Conservation (phyloP, 192 early-diverging fungal genomes). For the Paraglomus brasilianum region DNA sequence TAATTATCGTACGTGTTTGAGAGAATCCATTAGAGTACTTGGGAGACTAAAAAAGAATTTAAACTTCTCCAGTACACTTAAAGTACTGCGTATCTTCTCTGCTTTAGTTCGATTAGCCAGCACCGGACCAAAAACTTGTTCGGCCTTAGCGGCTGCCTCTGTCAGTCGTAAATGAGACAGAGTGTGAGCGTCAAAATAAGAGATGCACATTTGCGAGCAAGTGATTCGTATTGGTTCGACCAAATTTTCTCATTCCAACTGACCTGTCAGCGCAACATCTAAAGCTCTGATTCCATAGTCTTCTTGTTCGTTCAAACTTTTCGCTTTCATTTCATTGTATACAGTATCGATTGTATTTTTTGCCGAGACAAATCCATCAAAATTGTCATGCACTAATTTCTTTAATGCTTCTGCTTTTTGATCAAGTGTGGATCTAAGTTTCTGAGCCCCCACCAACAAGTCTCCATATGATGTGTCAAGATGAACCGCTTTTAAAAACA, state of each 20-base stretch:
- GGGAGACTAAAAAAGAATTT: constrained; percentile 98
- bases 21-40: constrained; percentile 77
- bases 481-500: constrained; percentile 84
- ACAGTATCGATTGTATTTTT: constrained; percentile 91
- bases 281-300: constrained; percentile 82
- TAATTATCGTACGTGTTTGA: constrained; percentile 61
- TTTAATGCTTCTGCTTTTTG: constrained; percentile 85
- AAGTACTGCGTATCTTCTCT: constrained; percentile 87
- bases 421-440: constrained; percentile 69
- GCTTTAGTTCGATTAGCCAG: constrained; percentile 80
- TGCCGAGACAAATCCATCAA: constrained; percentile 94
- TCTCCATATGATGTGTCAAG: constrained; percentile 82
- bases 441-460: constrained; percentile 71
- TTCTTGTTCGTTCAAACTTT: constrained; percentile 75
- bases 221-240: not conserved
- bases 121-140: constrained; percentile 83
- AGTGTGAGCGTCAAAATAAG: too few relatives aligned
- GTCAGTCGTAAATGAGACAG: not conserved
- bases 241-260: constrained; percentile 25
- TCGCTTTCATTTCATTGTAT: constrained; percentile 88
- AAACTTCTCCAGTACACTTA: constrained; percentile 91
- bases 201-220: too few relatives aligned
- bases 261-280: constrained; percentile 65
- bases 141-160: constrained; percentile 68
- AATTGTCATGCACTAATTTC: constrained; percentile 90